Percentiles rank a stretch among this genome's conserved stretches.
Evolutionary conservation across 1,284 basidiomycete genomes (phyloP).

Genomic region (Ganoderma lucidum): DNA sequence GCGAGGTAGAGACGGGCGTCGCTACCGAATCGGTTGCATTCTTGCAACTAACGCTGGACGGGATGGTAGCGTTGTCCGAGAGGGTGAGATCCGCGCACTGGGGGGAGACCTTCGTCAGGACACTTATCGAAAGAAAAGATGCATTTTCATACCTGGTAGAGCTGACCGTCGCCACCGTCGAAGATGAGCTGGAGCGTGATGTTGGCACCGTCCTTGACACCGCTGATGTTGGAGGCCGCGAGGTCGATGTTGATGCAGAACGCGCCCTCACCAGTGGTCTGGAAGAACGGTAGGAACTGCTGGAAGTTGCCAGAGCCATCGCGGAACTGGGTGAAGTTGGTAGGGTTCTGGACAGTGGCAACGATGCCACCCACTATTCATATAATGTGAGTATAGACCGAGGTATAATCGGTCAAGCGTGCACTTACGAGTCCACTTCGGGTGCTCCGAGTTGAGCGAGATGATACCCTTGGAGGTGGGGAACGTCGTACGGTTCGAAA

Average conservation of each 20-base stretch:
- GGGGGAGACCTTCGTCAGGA: background rate
- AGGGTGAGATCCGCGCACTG: slow-evolving; percentile 80
- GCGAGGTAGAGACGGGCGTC: slow-evolving; percentile 27
- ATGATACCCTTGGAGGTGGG: slow-evolving; percentile 66
- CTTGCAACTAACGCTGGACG: slow-evolving; percentile 40
- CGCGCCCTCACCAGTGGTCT: slow-evolving; percentile 58
- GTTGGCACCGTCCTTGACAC: slow-evolving; percentile 61
- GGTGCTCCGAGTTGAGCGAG: slow-evolving; percentile 66
- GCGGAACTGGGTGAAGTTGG: slow-evolving; percentile 63
- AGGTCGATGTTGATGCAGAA: slow-evolving; percentile 73
- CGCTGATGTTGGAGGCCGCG: slow-evolving; percentile 54
- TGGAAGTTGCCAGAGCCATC: slow-evolving; percentile 34
- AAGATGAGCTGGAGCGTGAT: slow-evolving; percentile 69
- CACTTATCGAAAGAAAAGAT: background rate
- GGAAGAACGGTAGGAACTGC: slow-evolving; percentile 55
- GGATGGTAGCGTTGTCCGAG: slow-evolving; percentile 50
- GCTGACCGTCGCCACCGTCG: slow-evolving; percentile 69
- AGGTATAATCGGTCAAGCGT: background rate
- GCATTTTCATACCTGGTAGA: slow-evolving; percentile 63
- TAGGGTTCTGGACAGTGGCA: slow-evolving; percentile 64
- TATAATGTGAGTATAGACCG: background rate
- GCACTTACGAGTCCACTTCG: slow-evolving; percentile 59
- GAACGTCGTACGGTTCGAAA: slow-evolving; percentile 63
- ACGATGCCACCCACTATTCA: slow-evolving; percentile 60
- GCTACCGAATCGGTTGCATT: slow-evolving; percentile 39